phyloP scores from a whole-genome alignment of 352 stramenopile genomes.

The Phytophthora hibernalis region DNA sequence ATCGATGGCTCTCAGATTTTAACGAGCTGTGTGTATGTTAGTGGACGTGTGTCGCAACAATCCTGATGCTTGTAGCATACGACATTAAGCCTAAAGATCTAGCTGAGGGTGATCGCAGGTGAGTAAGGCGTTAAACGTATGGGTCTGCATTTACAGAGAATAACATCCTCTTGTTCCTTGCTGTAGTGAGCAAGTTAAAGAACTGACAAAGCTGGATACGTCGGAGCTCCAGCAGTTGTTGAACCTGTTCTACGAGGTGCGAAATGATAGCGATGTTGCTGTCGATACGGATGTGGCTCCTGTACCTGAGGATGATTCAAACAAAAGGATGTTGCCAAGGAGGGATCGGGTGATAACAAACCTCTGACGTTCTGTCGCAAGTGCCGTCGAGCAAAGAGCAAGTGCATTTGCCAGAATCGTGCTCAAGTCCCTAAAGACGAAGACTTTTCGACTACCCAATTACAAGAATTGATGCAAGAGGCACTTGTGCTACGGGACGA shows the following conservation, averaged over 20 bases:
- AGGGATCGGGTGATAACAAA: slow-evolving; percentile 4
- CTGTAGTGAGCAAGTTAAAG: slow-evolving; percentile 42
- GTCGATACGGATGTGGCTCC: slow-evolving; percentile 64
- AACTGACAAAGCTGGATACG: slow-evolving; percentile 67
- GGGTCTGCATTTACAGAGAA: not conserved
- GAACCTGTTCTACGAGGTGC: slow-evolving; percentile 68
- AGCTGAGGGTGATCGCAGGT: slow-evolving; percentile 53
- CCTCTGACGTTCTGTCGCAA: slow-evolving; percentile 66
- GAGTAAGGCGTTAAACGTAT: not conserved
- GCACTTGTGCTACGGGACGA: slow-evolving; percentile 71
- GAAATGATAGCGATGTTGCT: slow-evolving; percentile 60
- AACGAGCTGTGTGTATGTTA: slow-evolving; percentile 24
- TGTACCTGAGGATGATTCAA: slow-evolving; percentile 28
- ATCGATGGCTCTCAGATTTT: not conserved
- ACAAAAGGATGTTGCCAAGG: slow-evolving; percentile 19
- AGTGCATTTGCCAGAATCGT: slow-evolving; percentile 63
- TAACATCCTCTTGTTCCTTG: slow-evolving; percentile 17
- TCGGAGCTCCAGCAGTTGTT: slow-evolving; percentile 75
- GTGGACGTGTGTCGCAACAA: slow-evolving; percentile 73
- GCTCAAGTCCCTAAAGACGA: slow-evolving; percentile 28
- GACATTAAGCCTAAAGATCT: slow-evolving; percentile 50
- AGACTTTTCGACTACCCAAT: slow-evolving; percentile 59
- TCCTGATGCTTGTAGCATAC: slow-evolving; percentile 75
- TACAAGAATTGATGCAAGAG: slow-evolving; percentile 77
- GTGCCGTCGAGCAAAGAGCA: slow-evolving; percentile 64